These are phyloP conservation scores for Cutaneotrichosporon sp. DNA, from an alignment of 1,284 basidiomycete species.

Conservation along the genomic window DNA sequence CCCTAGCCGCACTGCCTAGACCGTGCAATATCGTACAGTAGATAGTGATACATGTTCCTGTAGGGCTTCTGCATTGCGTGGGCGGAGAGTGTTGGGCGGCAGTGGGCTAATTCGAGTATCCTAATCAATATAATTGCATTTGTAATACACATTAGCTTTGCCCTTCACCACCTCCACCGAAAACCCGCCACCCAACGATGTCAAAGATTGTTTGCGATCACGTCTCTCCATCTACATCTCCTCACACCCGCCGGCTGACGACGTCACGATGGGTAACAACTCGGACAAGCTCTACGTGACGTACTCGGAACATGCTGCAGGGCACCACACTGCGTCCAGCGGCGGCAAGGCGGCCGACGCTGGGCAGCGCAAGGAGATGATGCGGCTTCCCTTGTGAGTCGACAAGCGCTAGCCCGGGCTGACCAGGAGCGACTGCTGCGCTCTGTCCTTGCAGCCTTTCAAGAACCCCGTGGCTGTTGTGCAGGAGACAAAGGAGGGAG, in stretches of 20 bases:
- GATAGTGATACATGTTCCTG: no score
- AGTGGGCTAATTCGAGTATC: no score
- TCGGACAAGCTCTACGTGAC: conserved; percentile 49
- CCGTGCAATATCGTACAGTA: neutral
- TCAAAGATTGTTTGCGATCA: neutral
- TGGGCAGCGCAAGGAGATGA: conserved; percentile 37
- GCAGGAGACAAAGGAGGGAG: conserved; percentile 35
- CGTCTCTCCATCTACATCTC: neutral
- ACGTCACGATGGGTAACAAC: conserved; percentile 43
- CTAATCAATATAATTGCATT: neutral
- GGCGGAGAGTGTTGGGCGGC: no score
- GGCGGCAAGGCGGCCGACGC: conserved; percentile 39
- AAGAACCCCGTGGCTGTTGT: conserved; percentile 78
- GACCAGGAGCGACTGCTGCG: conserved; percentile 66
- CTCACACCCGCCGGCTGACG: no score
- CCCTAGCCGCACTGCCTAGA: conserved; percentile 8
- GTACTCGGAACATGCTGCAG: conserved; percentile 46
- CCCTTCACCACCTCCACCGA: neutral
- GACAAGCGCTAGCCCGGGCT: neutral
- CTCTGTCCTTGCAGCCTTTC: conserved; percentile 87
- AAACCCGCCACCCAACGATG: no score
- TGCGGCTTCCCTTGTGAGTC: conserved; percentile 47
- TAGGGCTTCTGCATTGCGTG: no score
- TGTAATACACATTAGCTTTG: neutral
- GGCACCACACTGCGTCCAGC: conserved; percentile 41